Conservation (phyloP, 1,139 yeast genomes). For the Geotrichum aggregatum region DNA sequence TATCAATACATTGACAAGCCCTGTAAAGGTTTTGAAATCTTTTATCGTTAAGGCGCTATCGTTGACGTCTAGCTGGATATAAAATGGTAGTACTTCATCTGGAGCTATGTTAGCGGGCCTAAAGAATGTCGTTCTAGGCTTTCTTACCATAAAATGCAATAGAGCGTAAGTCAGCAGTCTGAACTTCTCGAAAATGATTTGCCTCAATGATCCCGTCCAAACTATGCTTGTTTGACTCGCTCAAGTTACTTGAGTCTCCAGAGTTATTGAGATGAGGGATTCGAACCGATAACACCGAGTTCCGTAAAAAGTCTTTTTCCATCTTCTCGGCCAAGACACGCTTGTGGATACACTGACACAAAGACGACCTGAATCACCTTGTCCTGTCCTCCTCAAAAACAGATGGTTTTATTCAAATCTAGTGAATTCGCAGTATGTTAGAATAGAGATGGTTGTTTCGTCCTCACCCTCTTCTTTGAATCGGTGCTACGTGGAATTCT, state of each 20-base stretch:
- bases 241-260: not conserved
- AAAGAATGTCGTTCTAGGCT: not conserved
- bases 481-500: constrained; percentile 1
- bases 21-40: constrained; percentile 13
- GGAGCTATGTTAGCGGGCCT: not conserved
- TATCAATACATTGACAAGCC: constrained; percentile 13
- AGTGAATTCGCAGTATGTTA: too few relatives aligned
- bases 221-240: not conserved
- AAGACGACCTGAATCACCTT: too few relatives aligned
- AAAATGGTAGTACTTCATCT: constrained; percentile 19
- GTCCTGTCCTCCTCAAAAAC: too few relatives aligned
- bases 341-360: too few relatives aligned
- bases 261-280: constrained; percentile 15
- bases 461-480: not conserved
- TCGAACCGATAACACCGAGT: constrained; percentile 15
- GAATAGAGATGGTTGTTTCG: not conserved
- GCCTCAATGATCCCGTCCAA: not conserved
- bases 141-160: constrained; percentile 16
- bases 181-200: constrained; percentile 4
- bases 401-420: too few relatives aligned
- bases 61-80: constrained; percentile 16
- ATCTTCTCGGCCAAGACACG: constrained; percentile 1
- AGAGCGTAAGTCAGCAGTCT: constrained; percentile 9
- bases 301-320: constrained; percentile 16
- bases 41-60: constrained; percentile 5